phyloP scores from a whole-genome alignment of 345 rosid species.

The Eucalyptus sp. region DNA sequence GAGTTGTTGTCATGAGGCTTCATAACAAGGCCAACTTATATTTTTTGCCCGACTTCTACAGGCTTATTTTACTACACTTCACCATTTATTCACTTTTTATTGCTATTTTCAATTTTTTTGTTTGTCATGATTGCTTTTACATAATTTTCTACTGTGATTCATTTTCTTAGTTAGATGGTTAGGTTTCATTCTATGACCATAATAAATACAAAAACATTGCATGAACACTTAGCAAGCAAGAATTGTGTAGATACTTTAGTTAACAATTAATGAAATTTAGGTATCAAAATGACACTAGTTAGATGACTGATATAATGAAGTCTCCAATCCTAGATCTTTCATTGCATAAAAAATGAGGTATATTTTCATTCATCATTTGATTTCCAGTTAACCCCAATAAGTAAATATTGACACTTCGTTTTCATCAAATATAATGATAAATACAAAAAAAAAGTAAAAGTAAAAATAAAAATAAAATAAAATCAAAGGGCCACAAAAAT shows the following conservation, averaged over 20 bases:
- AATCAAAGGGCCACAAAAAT: too few species aligned
- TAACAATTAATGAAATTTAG: background rate
- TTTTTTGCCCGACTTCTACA: background rate
- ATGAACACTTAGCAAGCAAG: background rate
- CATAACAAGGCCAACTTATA: background rate
- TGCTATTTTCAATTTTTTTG: background rate
- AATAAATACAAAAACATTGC: background rate
- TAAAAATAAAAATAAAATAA: too few species aligned
- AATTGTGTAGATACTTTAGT: background rate
- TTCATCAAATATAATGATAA: too few species aligned
- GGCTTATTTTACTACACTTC: too few species aligned
- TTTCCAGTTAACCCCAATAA: background rate
- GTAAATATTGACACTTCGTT: too few species aligned
- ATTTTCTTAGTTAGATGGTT: background rate
- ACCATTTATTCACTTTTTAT: too few species aligned
- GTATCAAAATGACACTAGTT: background rate
- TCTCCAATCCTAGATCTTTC: rapidly evolving
- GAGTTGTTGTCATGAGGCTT: background rate
- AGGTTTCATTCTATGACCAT: background rate
- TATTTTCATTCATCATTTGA: background rate
- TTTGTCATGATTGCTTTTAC: background rate
- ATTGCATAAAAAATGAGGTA: background rate
- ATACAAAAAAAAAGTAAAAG: too few species aligned
- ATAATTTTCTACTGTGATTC: background rate
- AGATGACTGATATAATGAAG: background rate